phyloP scores from a whole-genome alignment of 1,284 basidiomycete species.

The Ustilago tritici region DNA sequence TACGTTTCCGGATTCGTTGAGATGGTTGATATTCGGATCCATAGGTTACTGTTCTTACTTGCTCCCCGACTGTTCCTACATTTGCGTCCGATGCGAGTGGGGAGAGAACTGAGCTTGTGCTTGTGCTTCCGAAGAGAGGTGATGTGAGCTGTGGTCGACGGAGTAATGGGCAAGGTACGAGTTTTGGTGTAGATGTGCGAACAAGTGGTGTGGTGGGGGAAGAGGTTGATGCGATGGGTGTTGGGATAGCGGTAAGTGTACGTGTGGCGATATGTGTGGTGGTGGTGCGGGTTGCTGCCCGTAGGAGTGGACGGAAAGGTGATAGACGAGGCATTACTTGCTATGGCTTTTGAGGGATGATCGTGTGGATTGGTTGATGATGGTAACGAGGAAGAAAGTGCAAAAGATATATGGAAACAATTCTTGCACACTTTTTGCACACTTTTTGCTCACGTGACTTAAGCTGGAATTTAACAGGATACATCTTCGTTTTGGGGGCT shows the following conservation, averaged over 20 bases:
- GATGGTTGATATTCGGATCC: constrained; percentile 89
- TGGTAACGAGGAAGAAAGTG: constrained; percentile 7
- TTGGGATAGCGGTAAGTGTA: neutral
- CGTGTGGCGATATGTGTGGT: neutral
- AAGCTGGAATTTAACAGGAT: too few species aligned
- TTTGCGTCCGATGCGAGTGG: neutral
- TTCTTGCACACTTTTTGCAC: too few species aligned
- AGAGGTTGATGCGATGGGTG: constrained; percentile 17
- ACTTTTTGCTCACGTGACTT: too few species aligned
- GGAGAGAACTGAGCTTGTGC: constrained; percentile 14
- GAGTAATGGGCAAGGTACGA: neutral
- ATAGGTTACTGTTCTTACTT: constrained; percentile 59
- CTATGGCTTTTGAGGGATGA: neutral
- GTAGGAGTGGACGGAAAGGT: constrained; percentile 24
- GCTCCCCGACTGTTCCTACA: neutral
- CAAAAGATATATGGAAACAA: neutral
- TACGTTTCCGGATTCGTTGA: constrained; percentile 86
- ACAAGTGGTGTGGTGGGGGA: neutral
- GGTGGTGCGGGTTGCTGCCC: constrained; percentile 3
- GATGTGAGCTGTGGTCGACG: neutral
- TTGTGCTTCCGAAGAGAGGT: neutral
- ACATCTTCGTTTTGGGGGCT: neutral
- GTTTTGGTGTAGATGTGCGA: neutral
- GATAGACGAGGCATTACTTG: constrained; percentile 34
- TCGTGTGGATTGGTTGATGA: neutral